Base-by-base conservation (phyloP, 768 basidiomycete species). In the Clathrus columnatus region DNA sequence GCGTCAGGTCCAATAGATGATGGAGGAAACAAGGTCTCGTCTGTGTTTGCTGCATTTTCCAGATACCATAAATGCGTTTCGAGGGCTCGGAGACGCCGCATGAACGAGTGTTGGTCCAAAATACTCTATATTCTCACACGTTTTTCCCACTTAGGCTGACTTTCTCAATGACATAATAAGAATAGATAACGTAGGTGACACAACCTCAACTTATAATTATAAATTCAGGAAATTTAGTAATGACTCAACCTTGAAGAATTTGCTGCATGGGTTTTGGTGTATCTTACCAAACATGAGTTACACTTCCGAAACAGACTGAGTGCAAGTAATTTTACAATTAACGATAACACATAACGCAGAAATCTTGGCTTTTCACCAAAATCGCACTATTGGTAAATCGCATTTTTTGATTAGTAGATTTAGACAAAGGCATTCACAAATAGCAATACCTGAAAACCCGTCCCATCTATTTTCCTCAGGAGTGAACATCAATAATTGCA, bases 301-400 rank as follows among this genome's bases (percentile, higher is more conserved):
- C n/a, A n/a, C n/a, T n/a, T n/a, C n/a, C n/a, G n/a, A n/a, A n/a
- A n/a, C n/a, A n/a, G n/a, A n/a, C n/a, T n/a, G n/a, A n/a, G n/a
- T n/a, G n/a, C n/a, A n/a, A n/a, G n/a, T n/a, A n/a, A n/a, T n/a
- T n/a, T n/a, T n/a, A n/a, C 74, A 81, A 61, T 54, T 80, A 7
- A 62, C 69, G 6, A 78, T 80, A 46, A 72, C 80, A 49, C 77
- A 68, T 55, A 81, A 81, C 61, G 53, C 64, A 7, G 78, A 80
- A 52, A 68, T 81, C 7, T 69, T 81, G 50, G 78, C 76, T 4
- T 81, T 81, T 71, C 72, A 75, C 59, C 80, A 81, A 64, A 79
- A 81, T 61, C 30, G 60, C 0, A 70, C 60, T 11, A 52, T 76
- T 27, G 78, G 78, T 17, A 70, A 67, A 11, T 36, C 79, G 78